These are phyloP conservation scores for Eucalyptus decipiens DNA, from an alignment of 345 rosid species.

Conservation along the genomic window DNA sequence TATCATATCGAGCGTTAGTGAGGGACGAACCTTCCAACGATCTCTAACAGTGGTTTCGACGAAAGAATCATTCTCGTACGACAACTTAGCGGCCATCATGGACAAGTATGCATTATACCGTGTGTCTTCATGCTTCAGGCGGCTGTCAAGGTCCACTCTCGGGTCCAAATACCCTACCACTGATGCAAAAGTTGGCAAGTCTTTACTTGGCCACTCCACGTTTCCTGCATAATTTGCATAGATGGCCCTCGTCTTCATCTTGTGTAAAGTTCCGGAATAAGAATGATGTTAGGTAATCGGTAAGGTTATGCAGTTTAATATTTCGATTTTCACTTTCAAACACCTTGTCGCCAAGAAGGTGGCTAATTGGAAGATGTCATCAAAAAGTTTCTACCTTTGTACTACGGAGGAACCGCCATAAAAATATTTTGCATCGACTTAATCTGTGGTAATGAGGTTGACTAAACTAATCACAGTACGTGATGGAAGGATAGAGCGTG, in stretches of 20 bases:
- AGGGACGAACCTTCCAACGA: slow-evolving; percentile 26
- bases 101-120: slow-evolving; percentile 30
- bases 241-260: not conserved
- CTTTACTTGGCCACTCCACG: slow-evolving; percentile 19
- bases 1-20: not conserved
- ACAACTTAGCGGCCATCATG: slow-evolving; percentile 41
- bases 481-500: not conserved
- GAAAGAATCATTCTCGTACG: slow-evolving; percentile 34
- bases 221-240: slow-evolving; percentile 10
- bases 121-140: slow-evolving; percentile 3
- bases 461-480: not conserved
- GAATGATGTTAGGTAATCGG: not conserved
- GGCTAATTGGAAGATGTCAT: not conserved
- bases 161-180: slow-evolving; percentile 18
- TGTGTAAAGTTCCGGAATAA: not conserved
- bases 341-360: not conserved
- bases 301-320: not conserved
- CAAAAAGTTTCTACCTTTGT: not conserved
- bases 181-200: slow-evolving; percentile 21
- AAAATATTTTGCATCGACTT: not conserved
- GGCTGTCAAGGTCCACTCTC: slow-evolving; percentile 27
- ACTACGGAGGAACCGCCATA: not conserved
- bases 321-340: not conserved
- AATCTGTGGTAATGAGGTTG: not conserved
- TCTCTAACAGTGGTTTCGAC: slow-evolving; percentile 4